phyloP scores from a whole-genome alignment of 495 filamentous ascomycete genomes.

The Neurospora tetrasperma region DNA sequence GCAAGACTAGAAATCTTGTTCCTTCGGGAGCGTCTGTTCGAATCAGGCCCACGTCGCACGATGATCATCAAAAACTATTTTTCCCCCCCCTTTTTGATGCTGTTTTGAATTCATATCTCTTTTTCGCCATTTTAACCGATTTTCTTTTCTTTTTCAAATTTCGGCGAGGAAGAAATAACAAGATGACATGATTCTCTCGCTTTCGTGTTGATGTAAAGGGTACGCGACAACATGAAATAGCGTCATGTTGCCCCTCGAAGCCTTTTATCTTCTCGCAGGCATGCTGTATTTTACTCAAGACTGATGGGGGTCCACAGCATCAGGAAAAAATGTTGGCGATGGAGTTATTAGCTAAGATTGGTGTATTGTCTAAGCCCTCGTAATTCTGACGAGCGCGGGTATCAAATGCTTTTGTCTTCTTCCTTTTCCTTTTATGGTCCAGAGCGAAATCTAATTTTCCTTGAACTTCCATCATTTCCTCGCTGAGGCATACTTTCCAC shows the following conservation, averaged over 20 bases:
- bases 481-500: neutral
- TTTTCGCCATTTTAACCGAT: neutral
- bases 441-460: neutral
- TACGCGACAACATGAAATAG: too few relatives aligned
- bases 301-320: neutral
- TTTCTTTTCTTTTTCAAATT: neutral
- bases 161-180: too few relatives aligned
- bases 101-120: neutral
- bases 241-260: too few relatives aligned
- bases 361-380: neutral
- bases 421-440: neutral
- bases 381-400: neutral
- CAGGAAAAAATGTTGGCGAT: neutral
- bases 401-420: neutral
- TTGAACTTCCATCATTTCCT: neutral
- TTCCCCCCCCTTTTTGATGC: neutral
- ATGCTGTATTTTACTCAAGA: neutral
- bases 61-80: neutral
- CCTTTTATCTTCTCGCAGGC: neutral
- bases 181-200: too few relatives aligned
- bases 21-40: neutral
- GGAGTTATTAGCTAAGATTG: neutral
- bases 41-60: constrained; percentile 1
- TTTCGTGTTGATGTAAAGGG: too few relatives aligned
- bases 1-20: neutral